Evolutionary conservation across 495 filamentous ascomycete genomes (phyloP), one percentile per base, ranked within the genome.

Genomic region (Xylaria bambusicola): DNA sequence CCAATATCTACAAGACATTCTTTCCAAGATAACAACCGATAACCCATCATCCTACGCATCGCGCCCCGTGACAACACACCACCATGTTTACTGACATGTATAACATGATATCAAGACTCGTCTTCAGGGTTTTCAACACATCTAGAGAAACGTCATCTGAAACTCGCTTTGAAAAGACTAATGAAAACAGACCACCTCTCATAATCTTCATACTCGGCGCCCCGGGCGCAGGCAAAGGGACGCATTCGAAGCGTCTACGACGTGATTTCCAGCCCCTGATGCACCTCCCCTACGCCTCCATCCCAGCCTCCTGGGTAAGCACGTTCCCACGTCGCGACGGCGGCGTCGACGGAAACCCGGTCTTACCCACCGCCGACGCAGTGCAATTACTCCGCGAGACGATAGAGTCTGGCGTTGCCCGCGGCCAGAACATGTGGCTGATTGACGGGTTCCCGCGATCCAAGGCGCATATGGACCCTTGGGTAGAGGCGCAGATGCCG

Each of bases 191-290:
- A n/a, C n/a, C n/a, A n/a, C 64, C 54, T 2, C 17, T 61, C 6
- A 48, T 66, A 4, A 54, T 63, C 17, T 85, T 80, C 72, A 75
- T 84, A 70, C 75, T 84, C 18, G 82, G 81, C 44, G 79, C 80
- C 26, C 82, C 82, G 15, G 82, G 82, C 31, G 77, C 76, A 41
- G 82, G 83, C 18, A 84, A 85, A 61, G 83, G 80, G 40, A 85
- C 83, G 15, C 27, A 55, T 8, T 63, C 64, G 8, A 40, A 26
- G 8, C 61, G 49, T 12, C 51, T 67, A 2, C 51, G 50, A 18
- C 12, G 21, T 8, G 36, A 21, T 21, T 41, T 57, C 20, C 35
- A 48, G 8, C 41, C 47, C 13, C 33, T 67, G 8, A 67, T 62
- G 9, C 58, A 64, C 51, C 35, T 67, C 27, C 62, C 61, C 9